Base-by-base conservation (phyloP, 495 filamentous ascomycete species). In the Apiosordaria backusii region DNA sequence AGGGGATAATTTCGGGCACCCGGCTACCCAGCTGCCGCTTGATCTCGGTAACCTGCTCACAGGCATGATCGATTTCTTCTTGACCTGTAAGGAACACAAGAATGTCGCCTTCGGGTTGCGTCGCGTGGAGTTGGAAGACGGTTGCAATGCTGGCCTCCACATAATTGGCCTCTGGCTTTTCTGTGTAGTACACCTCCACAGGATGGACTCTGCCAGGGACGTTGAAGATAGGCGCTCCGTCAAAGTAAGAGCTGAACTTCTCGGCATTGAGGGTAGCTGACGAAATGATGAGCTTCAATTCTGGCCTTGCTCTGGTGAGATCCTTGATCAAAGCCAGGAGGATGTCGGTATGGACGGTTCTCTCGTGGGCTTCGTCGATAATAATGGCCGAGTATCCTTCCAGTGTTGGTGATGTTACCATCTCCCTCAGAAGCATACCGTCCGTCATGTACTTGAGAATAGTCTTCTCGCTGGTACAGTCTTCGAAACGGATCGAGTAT, bases 371-470 rank as follows among this genome's bases (percentile, higher is more conserved):
- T 75, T 99, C 95, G 72, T 99, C 95, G 67, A 99, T 94, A 90
- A 99, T 97, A 67, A 99, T 73, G 3, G 89, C 91, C 0, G 92
- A 89, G 72, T 98, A 98, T n/a, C 85, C 86, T 13, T 88, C 83
- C 13, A 98, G 78, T 63, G 92, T 89, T 0, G 96, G 94, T 74
- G 97, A 93, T 0, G 92, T 93, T 70, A 97, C 84, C 68, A 97
- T 89, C 72, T 97, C 94, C 72, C 93, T 85, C 21, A 98, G 81
- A 54, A 98, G 82, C 93, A 98, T 97, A 67, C 95, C 95, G 74
- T 99, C 95, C 2, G 95, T 99, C 92, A 97, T 96, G 75, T 97
- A 99, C 76, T 97, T 97, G 25, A 99, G 77, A 52, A 93, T 83
- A 0, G 95, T 98, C 79, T 97, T 96, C 68, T 97, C 92, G 71